Conservation (phyloP, 441 rosid genomes). For the Populus hybrid region DNA sequence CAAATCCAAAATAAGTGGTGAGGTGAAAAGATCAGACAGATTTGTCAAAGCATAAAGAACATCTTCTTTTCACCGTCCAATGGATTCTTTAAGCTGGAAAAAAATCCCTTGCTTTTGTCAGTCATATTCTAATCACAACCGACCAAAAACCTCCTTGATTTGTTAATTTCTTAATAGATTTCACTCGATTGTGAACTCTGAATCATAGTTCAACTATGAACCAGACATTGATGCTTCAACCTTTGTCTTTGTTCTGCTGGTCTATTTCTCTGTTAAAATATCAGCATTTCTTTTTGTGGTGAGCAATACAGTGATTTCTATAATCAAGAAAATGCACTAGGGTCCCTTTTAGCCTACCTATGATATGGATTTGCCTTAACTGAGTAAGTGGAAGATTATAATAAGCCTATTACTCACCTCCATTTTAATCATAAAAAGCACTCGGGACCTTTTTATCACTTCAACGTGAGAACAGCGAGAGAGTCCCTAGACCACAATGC, state of each 20-base stretch:
- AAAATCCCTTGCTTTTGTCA: background rate
- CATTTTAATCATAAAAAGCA: slow-evolving; percentile 7
- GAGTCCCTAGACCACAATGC: slow-evolving; percentile 10
- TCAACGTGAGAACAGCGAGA: background rate
- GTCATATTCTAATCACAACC: slow-evolving; percentile 10
- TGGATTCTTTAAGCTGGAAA: background rate
- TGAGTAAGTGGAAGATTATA: slow-evolving; percentile 27
- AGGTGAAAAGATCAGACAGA: slow-evolving; percentile 9
- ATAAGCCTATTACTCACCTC: slow-evolving; percentile 18
- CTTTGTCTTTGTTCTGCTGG: slow-evolving; percentile 1
- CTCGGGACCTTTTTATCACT: background rate
- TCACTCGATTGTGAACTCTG: slow-evolving; percentile 24
- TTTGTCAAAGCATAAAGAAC: background rate
- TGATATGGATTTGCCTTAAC: slow-evolving; percentile 13
- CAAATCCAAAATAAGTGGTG: background rate
- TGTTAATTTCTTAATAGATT: slow-evolving; percentile 13
- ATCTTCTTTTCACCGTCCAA: slow-evolving; percentile 1
- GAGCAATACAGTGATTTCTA: slow-evolving; percentile 17
- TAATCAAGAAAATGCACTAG: slow-evolving; percentile 4
- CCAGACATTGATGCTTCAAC: slow-evolving; percentile 10
- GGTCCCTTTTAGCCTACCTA: slow-evolving; percentile 41
- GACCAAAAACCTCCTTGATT: slow-evolving; percentile 14
- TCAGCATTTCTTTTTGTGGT: slow-evolving; percentile 16
- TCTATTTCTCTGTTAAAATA: slow-evolving; percentile 13
- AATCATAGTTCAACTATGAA: slow-evolving; percentile 28